Conservation (phyloP, 2,329 filamentous ascomycete genomes). For the Ploettnerulaceae sp. region DNA sequence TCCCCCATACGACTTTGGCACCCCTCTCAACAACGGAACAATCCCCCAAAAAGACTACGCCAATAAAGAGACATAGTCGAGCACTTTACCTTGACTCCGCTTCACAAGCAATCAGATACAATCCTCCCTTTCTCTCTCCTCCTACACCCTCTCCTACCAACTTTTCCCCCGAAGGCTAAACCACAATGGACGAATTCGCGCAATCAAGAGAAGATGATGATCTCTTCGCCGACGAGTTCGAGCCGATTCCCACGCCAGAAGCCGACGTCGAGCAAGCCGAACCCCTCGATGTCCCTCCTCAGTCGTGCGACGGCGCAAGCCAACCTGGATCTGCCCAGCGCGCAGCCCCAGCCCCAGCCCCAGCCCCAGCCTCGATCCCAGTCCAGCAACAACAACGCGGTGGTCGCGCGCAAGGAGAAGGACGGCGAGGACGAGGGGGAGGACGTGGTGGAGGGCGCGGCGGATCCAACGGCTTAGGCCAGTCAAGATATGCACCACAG, state of each 20-base stretch:
- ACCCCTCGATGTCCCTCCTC: background rate
- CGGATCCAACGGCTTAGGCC: conserved; percentile 19
- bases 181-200: conserved; percentile 36
- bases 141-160: no score
- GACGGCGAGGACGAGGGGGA: conserved; percentile 13
- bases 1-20: no score
- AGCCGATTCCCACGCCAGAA: conserved; percentile 25
- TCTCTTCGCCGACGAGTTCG: conserved; percentile 35
- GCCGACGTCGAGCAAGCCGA: conserved; percentile 18
- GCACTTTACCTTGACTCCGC: no score
- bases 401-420: conserved; percentile 12
- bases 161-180: no score
- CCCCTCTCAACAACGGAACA: no score
- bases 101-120: no score
- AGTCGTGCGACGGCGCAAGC: background rate
- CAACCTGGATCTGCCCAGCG: no score
- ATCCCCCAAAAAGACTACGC: no score
- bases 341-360: background rate
- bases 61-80: no score
- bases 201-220: conserved; percentile 34
- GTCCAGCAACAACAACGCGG: conserved; percentile 13
- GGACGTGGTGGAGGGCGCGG: conserved; percentile 18
- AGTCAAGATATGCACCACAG: conserved; percentile 25
- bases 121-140: no score
- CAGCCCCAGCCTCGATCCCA: conserved; percentile 3